Evolutionary conservation across 176 grass and related monocot genomes (phyloP), one percentile per base, ranked within the genome.

Genomic region (Hyparrhenia diplandra): DNA sequence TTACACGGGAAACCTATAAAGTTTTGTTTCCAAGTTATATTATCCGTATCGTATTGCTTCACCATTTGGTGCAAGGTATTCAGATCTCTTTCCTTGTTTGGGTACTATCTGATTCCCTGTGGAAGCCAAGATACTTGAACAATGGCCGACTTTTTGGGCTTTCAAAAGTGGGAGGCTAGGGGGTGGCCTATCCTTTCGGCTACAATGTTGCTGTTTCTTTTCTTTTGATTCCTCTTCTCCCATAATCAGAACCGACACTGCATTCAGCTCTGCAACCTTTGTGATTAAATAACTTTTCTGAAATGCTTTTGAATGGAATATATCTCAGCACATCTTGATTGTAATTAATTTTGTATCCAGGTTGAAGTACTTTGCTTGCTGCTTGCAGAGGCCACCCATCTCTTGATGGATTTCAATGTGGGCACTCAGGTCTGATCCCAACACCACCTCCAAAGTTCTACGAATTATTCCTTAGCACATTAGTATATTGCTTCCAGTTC

Each of bases 401-500:
- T 78, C 46, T 67, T 77, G 61, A 21, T 82, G 79, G 79, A 84
- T 81, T 75, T 27, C 75, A 83, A 74, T 82, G 82, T 83, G 83
- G 82, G 83, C 90, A 92, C 90, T 92, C 87, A 89, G 84, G 87
- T 89, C 81, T 80, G 90, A 87, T 92, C 76, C 90, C 83, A 89
- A 89, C 67, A 81, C 87, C 90, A 86, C 76, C 76, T 83, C 61
- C 70, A 80, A 84, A 80, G 75, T 65, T 89, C 57, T 77, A 77
- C 83, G 64, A 72, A 84, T 81, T 84, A 81, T 91, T 87, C 85
- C 77, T 79, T 46, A 5, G 24, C 23, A 16, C 70, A 61, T 69
- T 82, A 78, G 42, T 86, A 49, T 86, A 90, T 79, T 82, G 28
- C 30, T 23, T 10, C 21, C n/a, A 12, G 40, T 72, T 88, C 42